These are phyloP conservation scores for Scheffersomyces parashehatae DNA, from an alignment of 1,139 yeast genomes.

Conservation along the genomic window DNA sequence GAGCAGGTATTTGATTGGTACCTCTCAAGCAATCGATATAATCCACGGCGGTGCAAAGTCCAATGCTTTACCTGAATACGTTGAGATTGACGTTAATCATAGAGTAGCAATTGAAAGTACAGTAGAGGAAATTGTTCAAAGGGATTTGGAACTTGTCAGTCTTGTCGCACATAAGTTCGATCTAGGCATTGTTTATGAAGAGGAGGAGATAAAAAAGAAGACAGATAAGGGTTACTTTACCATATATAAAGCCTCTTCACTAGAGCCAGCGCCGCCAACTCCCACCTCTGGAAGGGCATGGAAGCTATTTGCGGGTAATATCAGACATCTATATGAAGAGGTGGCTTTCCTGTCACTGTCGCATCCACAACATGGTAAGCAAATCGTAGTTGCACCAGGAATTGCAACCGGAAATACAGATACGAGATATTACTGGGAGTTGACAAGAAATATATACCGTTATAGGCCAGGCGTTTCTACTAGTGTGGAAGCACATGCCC, in stretches of 20 bases:
- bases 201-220: background rate
- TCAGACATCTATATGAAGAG: constrained; percentile 17
- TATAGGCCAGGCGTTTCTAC: constrained; percentile 31
- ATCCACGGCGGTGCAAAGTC: constrained; percentile 41
- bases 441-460: constrained; percentile 24
- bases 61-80: constrained; percentile 32
- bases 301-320: constrained; percentile 14
- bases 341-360: constrained; percentile 7
- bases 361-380: constrained; percentile 1
- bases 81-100: constrained; percentile 28
- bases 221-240: constrained; percentile 8
- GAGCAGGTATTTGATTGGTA: constrained; percentile 29
- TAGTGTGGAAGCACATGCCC: constrained; percentile 31
- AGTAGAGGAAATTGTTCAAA: constrained; percentile 22
- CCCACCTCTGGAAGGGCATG: constrained; percentile 16
- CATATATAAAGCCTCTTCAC: constrained; percentile 1
- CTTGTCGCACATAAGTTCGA: constrained; percentile 31
- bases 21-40: constrained; percentile 41
- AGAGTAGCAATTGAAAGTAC: constrained; percentile 34
- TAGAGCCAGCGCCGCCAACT: constrained; percentile 16
- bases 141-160: constrained; percentile 22
- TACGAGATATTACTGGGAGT: constrained; percentile 21
- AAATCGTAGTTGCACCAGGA: constrained; percentile 20
- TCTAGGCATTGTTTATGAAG: constrained; percentile 17
- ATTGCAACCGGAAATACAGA: constrained; percentile 44